Percentiles rank a stretch among this genome's conserved stretches.
These are phyloP conservation scores for Paratinospora sagittata DNA, from an alignment of 164 flowering plant genomes.

Conservation along the genomic window DNA sequence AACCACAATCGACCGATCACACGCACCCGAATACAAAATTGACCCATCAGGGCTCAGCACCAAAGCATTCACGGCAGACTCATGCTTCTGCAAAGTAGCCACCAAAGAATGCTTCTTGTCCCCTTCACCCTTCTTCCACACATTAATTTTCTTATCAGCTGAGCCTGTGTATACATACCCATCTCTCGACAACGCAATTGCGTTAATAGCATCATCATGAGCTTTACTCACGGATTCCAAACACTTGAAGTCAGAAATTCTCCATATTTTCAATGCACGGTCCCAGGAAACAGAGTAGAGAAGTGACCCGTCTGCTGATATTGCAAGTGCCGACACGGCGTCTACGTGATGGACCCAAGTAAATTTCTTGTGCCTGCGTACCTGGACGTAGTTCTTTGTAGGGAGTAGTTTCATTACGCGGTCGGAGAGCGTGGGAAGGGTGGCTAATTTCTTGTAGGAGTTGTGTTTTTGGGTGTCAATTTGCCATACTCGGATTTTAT, in stretches of 20 bases:
- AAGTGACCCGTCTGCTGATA: slow-evolving; percentile 47
- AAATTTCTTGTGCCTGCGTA: slow-evolving; percentile 62
- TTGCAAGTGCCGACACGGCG: slow-evolving; percentile 65
- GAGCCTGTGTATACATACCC: slow-evolving; percentile 84
- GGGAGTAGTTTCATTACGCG: slow-evolving; percentile 39
- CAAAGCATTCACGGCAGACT: slow-evolving; percentile 72
- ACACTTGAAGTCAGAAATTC: slow-evolving; percentile 61
- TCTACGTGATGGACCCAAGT: slow-evolving; percentile 90
- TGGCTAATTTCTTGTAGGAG: slow-evolving; percentile 39
- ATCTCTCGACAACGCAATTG: slow-evolving; percentile 45
- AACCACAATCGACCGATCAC: slow-evolving; percentile 64
- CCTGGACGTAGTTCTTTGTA: slow-evolving; percentile 58
- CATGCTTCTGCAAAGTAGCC: slow-evolving; percentile 55
- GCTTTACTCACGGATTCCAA: slow-evolving; percentile 65
- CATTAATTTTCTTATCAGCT: slow-evolving; percentile 75
- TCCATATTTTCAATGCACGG: slow-evolving; percentile 73
- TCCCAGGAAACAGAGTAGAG: slow-evolving; percentile 96
- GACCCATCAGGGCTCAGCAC: slow-evolving; percentile 53
- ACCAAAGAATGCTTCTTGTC: slow-evolving; percentile 48
- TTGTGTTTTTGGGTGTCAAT: slow-evolving; percentile 24
- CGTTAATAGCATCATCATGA: slow-evolving; percentile 89
- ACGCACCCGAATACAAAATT: slow-evolving; percentile 66
- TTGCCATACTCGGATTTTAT: slow-evolving; percentile 80
- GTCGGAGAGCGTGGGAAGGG: slow-evolving; percentile 72
- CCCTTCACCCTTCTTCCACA: slow-evolving; percentile 52